phyloP scores from a whole-genome alignment of 2,329 filamentous ascomycete genomes.

The Xylogone sp. region DNA sequence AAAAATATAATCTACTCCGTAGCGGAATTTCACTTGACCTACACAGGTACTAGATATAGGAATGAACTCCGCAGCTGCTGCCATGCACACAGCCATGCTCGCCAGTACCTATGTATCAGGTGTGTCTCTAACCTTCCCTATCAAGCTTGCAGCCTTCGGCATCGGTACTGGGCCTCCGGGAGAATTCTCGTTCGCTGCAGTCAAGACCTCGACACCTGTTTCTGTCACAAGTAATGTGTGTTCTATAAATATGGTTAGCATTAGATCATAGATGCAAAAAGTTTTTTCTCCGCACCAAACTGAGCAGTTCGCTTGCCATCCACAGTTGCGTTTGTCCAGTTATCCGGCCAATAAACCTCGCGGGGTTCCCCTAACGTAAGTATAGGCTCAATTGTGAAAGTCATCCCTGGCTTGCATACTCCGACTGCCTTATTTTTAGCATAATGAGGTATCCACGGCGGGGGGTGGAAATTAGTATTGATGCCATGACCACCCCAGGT shows the following conservation, averaged over 20 bases:
- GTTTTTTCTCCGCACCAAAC: slow-evolving; percentile 60
- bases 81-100: no score
- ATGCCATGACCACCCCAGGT: slow-evolving; percentile 97
- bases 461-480: slow-evolving; percentile 88
- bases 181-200: slow-evolving; percentile 58
- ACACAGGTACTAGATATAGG: no score
- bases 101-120: background rate
- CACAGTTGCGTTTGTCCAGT: slow-evolving; percentile 94
- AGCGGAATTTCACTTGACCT: no score
- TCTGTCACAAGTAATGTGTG: slow-evolving; percentile 83
- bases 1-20: no score
- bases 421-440: slow-evolving; percentile 98
- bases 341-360: slow-evolving; percentile 96
- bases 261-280: background rate
- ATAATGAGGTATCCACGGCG: slow-evolving; percentile 94
- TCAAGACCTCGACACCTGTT: slow-evolving; percentile 76
- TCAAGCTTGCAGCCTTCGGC: slow-evolving; percentile 35
- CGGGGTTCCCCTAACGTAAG: slow-evolving; percentile 86
- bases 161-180: slow-evolving; percentile 70
- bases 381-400: slow-evolving; percentile 99
- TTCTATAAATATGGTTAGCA: slow-evolving; percentile 43
- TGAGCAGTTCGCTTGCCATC: slow-evolving; percentile 90
- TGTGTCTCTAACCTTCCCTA: slow-evolving; percentile 12
- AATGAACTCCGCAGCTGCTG: no score
- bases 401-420: slow-evolving; percentile 92